Evolutionary conservation across 169 alveolate genomes (phyloP).

Genomic region (Plasmodium blacklocki): DNA sequence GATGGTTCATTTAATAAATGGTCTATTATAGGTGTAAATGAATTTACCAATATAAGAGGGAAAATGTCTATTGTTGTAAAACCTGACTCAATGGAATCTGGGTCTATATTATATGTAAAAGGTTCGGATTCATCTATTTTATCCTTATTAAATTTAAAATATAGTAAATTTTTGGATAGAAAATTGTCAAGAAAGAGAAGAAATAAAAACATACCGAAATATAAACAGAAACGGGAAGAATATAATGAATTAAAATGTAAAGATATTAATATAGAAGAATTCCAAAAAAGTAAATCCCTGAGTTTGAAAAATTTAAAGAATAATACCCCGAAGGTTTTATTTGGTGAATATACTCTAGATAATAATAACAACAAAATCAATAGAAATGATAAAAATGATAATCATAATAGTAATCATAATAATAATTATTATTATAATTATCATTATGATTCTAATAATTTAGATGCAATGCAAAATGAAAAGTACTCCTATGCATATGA

Average conservation of each 20-base stretch:
- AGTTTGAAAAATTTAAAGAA: neutral
- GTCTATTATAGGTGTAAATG: slow-evolving; percentile 75
- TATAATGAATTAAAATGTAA: neutral
- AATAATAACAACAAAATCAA: neutral
- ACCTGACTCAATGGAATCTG: slow-evolving; percentile 61
- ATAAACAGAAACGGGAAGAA: neutral
- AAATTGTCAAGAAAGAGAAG: slow-evolving; percentile 18
- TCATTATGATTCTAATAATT: too few species aligned
- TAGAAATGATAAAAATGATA: neutral
- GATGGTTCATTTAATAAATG: slow-evolving; percentile 68
- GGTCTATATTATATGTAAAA: slow-evolving; percentile 68
- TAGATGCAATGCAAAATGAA: too few species aligned
- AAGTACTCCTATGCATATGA: neutral
- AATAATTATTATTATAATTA: neutral
- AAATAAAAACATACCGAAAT: neutral
- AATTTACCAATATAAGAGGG: slow-evolving; percentile 73
- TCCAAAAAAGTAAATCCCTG: neutral
- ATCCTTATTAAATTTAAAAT: slow-evolving; percentile 51
- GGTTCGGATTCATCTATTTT: slow-evolving; percentile 75
- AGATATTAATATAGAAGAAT: neutral
- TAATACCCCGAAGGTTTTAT: neutral
- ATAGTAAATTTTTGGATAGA: slow-evolving; percentile 64
- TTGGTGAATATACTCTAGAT: neutral
- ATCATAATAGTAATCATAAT: neutral
- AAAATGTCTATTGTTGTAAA: slow-evolving; percentile 74